Percentiles rank a stretch among this genome's conserved stretches.
Evolutionary conservation across 2,329 filamentous ascomycete species (phyloP).

Genomic region (Chaetothyriales sp.): DNA sequence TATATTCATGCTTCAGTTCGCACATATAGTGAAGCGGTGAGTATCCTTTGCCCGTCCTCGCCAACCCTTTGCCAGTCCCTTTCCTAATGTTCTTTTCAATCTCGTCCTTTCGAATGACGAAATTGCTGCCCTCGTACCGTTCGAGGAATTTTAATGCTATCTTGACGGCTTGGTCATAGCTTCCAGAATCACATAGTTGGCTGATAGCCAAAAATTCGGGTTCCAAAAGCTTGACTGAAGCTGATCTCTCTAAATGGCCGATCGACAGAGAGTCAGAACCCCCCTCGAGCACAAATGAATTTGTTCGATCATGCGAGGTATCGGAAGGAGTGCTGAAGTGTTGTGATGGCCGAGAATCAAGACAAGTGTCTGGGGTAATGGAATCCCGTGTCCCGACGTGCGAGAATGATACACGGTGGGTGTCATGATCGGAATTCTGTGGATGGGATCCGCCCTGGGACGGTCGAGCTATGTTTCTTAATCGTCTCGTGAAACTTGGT

Average conservation of each 20-base stretch:
- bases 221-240: slow-evolving; percentile 7
- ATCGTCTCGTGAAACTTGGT: not conserved
- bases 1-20: slow-evolving; percentile 11
- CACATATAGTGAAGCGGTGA: slow-evolving; percentile 14
- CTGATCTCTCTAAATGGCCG: slow-evolving; percentile 3
- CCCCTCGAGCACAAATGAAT: slow-evolving; percentile 6
- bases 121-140: slow-evolving; percentile 10
- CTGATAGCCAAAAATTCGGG: slow-evolving; percentile 9
- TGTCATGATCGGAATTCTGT: not conserved
- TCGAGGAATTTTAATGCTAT: slow-evolving; percentile 10
- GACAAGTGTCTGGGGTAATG: not conserved
- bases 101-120: slow-evolving; percentile 10
- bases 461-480: not conserved
- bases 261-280: slow-evolving; percentile 5
- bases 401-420: not conserved
- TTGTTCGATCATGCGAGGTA: slow-evolving; percentile 5
- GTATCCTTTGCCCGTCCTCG: slow-evolving; percentile 11
- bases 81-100: slow-evolving; percentile 12
- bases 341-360: not conserved
- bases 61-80: slow-evolving; percentile 7
- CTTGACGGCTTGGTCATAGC: slow-evolving; percentile 8
- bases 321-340: slow-evolving; percentile 9
- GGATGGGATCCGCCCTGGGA: not conserved
- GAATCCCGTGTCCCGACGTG: not conserved
- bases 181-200: slow-evolving; percentile 7